phyloP scores from a whole-genome alignment of 441 rosid genomes.

The Adansonia madagascariensis region DNA sequence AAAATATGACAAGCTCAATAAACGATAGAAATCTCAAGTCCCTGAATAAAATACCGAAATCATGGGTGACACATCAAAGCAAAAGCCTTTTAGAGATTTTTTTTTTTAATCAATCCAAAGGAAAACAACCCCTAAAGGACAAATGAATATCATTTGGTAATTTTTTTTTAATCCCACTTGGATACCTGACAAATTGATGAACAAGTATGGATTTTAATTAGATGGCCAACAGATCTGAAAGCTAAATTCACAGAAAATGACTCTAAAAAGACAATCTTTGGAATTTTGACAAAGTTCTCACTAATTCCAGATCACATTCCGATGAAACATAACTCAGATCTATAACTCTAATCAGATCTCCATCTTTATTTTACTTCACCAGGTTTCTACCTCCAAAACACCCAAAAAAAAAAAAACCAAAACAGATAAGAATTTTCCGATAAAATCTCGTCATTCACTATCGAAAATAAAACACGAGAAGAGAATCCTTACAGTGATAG shows the following conservation, averaged over 20 bases:
- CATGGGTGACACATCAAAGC: not conserved
- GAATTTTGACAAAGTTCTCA: not conserved
- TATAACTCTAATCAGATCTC: not conserved
- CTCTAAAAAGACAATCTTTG: too few relatives aligned
- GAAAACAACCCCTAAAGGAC: not conserved
- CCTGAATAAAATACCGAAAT: not conserved
- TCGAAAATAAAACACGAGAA: not conserved
- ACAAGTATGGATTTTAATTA: not conserved
- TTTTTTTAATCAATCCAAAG: not conserved
- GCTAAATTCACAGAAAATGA: not conserved
- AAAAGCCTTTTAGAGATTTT: too few relatives aligned
- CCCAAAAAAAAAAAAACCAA: not conserved
- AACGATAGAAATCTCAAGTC: not conserved
- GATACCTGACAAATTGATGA: not conserved
- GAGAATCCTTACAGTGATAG: constrained; percentile 71
- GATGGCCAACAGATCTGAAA: not conserved
- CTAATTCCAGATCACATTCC: not conserved
- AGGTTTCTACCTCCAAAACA: not conserved
- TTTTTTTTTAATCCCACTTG: too few relatives aligned
- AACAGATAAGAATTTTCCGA: not conserved
- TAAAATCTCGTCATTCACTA: not conserved
- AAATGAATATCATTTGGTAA: too few relatives aligned
- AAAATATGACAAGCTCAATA: not conserved
- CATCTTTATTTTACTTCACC: not conserved
- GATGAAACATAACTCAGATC: not conserved